Base-by-base conservation (phyloP, 2,329 filamentous ascomycete species). In the Tolypocladium tundrense region DNA sequence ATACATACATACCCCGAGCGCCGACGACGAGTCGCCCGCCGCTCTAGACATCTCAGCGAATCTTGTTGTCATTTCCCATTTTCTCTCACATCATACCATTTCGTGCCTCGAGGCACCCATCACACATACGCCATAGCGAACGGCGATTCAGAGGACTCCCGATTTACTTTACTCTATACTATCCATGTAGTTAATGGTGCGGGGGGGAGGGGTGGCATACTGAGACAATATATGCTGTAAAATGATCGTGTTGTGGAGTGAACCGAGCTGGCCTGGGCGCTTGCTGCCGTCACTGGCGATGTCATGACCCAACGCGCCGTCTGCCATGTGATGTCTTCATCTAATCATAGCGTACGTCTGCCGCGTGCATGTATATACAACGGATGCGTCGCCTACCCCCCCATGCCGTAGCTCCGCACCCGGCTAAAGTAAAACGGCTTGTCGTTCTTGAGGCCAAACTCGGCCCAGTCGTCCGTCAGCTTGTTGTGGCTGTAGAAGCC, bases 401-500 rank as follows among this genome's bases (percentile, higher is more conserved):
- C 77, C 57, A 73, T 65, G 0, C 82, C 83, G 62, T 86, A 87
- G 62, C 83, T 85, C 70, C 76, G 81, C 4, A 88, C 85, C 14
- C 85, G 75, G 66, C 85, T 88, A 64, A 87, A 88, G 67, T 86
- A 83, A 66, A 83, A 88, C 0, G 85, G 78, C 70, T 85, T 86
- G 58, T 85, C 78, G 63, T 87, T 82, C 69, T 79, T 81, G 43
- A 85, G 71, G 16, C 73, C 71, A 72, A 97, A 97, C 73, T 90
- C 88, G 4, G 80, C 90, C 88, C 90, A 94, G 72, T 97, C 92
- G 69, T 96, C 91, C 9, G 91, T 96, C 67, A 96, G 72, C 64
- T 83, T 82, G 69, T 97, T 96, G 69, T 95, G 93, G 74, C 87
- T 93, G 84, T 90, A 96, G 69, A 92, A 97, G 1, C 88, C 88